Percentiles rank a stretch among this genome's conserved stretches.
Evolutionary conservation across 305 asterid genomes (phyloP).

Genomic region (Rubia peregrina): DNA sequence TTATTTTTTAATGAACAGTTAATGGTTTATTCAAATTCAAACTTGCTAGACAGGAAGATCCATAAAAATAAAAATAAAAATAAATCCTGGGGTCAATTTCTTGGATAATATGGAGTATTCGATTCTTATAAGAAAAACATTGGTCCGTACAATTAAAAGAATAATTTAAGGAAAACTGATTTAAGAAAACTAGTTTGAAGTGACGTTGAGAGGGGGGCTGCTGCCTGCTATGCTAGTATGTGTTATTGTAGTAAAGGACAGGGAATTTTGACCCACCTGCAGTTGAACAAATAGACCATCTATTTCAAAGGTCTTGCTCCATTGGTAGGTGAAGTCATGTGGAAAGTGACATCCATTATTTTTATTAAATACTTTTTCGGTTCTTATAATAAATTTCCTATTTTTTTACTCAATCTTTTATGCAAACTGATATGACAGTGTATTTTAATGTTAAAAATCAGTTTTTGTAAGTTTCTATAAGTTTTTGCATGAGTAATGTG

Average conservation of each 20-base stretch:
- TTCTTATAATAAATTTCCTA: too few relatives aligned
- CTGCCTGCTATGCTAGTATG: too few relatives aligned
- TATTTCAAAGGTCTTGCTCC: constrained; percentile 41
- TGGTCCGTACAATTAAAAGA: constrained; percentile 26
- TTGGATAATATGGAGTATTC: constrained; percentile 4
- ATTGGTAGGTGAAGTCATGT: constrained; percentile 34
- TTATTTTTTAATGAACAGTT: background rate
- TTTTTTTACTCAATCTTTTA: too few relatives aligned
- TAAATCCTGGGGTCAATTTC: background rate
- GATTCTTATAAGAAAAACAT: constrained; percentile 11
- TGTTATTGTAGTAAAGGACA: constrained; percentile 12
- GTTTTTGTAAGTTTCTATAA: too few relatives aligned
- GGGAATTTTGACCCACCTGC: constrained; percentile 34
- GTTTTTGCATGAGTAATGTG: too few relatives aligned
- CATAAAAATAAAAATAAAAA: background rate
- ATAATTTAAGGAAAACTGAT: background rate
- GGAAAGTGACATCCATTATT: constrained; percentile 19
- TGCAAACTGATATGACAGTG: too few relatives aligned
- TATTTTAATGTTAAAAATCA: too few relatives aligned
- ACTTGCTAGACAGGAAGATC: background rate
- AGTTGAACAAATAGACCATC: constrained; percentile 50
- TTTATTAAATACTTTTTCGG: background rate
- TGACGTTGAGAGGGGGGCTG: constrained; percentile 8
- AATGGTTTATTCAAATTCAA: constrained; percentile 2
- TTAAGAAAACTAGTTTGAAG: background rate